Conservation (phyloP, 768 basidiomycete genomes). For the Dacryopinax spathularia region DNA sequence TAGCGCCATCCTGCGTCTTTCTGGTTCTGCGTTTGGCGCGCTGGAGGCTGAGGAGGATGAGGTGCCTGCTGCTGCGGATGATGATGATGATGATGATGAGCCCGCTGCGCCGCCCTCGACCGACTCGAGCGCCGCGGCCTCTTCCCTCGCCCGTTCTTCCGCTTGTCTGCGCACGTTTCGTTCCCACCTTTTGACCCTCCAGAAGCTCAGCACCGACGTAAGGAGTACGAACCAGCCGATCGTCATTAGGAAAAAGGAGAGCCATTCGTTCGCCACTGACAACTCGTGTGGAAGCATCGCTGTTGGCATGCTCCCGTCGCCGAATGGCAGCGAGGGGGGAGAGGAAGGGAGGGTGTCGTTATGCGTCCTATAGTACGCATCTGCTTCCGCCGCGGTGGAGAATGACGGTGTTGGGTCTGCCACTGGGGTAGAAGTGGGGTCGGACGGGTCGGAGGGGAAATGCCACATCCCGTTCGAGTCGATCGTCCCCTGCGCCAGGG, state of each 20-base stretch:
- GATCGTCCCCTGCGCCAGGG: slow-evolving; percentile 21
- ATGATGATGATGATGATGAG: neutral
- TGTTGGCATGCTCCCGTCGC: slow-evolving; percentile 4
- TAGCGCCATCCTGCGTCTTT: neutral
- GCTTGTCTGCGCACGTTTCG: slow-evolving; percentile 39
- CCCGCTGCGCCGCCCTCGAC: neutral
- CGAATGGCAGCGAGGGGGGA: slow-evolving; percentile 22
- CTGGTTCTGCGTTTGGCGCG: too few relatives aligned
- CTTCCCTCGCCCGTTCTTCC: neutral
- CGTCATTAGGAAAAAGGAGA: slow-evolving; percentile 85
- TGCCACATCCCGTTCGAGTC: slow-evolving; percentile 8
- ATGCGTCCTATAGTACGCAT: slow-evolving; percentile 6
- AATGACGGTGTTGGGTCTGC: slow-evolving; percentile 10
- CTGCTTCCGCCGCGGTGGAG: slow-evolving; percentile 10
- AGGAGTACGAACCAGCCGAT: slow-evolving; percentile 87
- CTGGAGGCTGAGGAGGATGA: too few relatives aligned
- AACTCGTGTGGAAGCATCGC: neutral
- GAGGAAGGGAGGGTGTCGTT: slow-evolving; percentile 3
- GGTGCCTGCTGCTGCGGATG: too few relatives aligned
- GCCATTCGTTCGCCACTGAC: slow-evolving; percentile 55
- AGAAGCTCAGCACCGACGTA: slow-evolving; percentile 66
- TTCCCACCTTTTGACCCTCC: slow-evolving; percentile 79
- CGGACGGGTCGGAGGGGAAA: neutral
- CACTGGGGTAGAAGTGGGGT: slow-evolving; percentile 2
- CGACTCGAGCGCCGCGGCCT: neutral